These are phyloP conservation scores for Hemileia vastatrix DNA, from an alignment of 1,284 basidiomycete genomes.

Conservation along the genomic window DNA sequence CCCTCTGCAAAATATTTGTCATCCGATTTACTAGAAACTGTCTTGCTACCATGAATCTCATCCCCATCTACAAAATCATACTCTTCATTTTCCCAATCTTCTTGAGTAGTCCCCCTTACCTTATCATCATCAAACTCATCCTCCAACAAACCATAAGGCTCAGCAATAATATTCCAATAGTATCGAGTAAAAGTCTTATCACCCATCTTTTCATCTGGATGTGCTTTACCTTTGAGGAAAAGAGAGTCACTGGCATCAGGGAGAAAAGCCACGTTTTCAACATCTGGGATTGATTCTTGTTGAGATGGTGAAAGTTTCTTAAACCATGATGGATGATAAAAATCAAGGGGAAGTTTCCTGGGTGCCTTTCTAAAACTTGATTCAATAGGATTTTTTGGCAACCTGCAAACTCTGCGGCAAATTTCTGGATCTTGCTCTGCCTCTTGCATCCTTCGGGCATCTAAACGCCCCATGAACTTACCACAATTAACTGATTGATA, in stretches of 20 bases:
- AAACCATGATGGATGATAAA: not conserved
- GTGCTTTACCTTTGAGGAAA: not conserved
- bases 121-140: no score
- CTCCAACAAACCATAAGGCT: not conserved
- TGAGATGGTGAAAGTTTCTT: not conserved
- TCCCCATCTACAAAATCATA: not conserved
- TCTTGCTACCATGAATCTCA: not conserved
- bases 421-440: not conserved
- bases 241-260: not conserved
- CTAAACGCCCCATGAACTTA: not conserved
- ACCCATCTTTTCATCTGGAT: conserved; percentile 8
- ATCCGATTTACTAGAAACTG: not conserved
- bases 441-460: not conserved
- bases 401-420: not conserved
- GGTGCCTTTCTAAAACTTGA: not conserved
- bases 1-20: conserved; percentile 6
- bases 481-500: not conserved
- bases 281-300: not conserved
- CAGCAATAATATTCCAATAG: not conserved
- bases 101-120: not conserved
- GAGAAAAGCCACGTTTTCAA: not conserved
- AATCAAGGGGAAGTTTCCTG: not conserved
- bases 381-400: not conserved
- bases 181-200: conserved; percentile 2
- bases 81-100: not conserved